phyloP scores from a whole-genome alignment of 305 asterid species.

The Solanum aculeatissimum region DNA sequence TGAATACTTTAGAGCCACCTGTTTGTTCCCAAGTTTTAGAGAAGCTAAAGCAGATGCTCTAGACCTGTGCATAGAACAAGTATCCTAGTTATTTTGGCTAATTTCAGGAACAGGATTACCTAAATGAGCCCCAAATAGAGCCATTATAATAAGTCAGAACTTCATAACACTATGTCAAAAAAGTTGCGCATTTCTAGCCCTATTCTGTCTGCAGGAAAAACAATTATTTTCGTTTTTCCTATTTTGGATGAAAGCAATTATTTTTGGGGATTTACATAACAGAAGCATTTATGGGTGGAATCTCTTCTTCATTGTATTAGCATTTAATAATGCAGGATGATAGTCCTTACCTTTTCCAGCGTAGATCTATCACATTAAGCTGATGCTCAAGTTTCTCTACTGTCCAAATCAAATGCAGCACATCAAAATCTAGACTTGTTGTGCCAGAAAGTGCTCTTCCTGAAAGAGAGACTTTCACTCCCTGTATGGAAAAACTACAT shows the following conservation, averaged over 20 bases:
- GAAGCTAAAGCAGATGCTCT: conserved; percentile 48
- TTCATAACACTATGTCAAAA: neutral
- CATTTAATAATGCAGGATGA: neutral
- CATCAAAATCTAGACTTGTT: conserved; percentile 43
- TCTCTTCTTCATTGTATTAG: neutral
- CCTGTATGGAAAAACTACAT: conserved; percentile 30
- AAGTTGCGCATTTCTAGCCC: neutral
- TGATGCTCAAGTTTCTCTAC: conserved; percentile 62
- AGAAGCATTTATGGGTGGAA: neutral
- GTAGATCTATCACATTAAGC: conserved; percentile 54
- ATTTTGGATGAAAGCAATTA: neutral
- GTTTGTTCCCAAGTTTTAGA: conserved; percentile 45
- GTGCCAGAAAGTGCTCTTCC: conserved; percentile 36
- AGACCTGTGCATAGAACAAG: conserved; percentile 34
- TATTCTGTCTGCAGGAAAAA: neutral
- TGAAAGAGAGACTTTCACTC: conserved; percentile 68
- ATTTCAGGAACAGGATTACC: neutral
- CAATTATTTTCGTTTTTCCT: neutral
- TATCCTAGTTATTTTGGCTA: neutral
- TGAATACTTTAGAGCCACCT: conserved; percentile 48
- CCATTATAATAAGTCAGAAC: neutral
- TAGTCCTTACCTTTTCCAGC: conserved; percentile 37
- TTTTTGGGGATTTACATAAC: neutral
- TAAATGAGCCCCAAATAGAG: neutral
- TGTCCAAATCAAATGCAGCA: conserved; percentile 64